Conservation (phyloP, 768 basidiomycete genomes). For the Agrocybe chaxingu region DNA sequence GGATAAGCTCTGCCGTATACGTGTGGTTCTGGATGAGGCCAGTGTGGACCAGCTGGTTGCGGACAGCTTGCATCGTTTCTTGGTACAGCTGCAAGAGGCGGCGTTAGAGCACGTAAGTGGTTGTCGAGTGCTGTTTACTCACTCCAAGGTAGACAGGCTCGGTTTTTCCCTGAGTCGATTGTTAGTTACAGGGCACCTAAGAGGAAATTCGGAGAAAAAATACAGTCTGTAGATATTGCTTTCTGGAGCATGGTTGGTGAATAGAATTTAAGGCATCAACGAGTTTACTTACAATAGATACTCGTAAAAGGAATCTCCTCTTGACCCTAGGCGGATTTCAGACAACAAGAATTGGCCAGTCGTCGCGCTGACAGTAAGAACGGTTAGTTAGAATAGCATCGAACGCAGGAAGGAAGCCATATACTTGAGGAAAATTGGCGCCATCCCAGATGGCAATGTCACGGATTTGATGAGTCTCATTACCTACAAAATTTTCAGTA, state of each 20-base stretch:
- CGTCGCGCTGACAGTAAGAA: slow-evolving; percentile 25
- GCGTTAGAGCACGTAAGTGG: not conserved
- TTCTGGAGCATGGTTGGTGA: slow-evolving; percentile 32
- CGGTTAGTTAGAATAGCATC: not conserved
- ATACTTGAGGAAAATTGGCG: slow-evolving; percentile 83
- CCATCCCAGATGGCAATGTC: slow-evolving; percentile 64
- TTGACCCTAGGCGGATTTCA: slow-evolving; percentile 87
- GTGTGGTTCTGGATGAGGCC: slow-evolving; percentile 56
- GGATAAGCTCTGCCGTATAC: slow-evolving; percentile 82
- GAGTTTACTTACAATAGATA: slow-evolving; percentile 62
- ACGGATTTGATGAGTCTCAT: slow-evolving; percentile 70
- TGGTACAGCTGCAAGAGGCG: slow-evolving; percentile 70
- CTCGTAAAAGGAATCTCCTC: slow-evolving; percentile 94
- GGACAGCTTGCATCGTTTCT: slow-evolving; percentile 78
- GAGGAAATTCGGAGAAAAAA: not conserved
- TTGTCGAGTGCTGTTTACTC: not conserved
- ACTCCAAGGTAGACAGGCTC: slow-evolving; percentile 80
- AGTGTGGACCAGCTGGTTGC: slow-evolving; percentile 64
- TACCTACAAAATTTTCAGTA: slow-evolving; percentile 25
- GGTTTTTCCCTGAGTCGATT: slow-evolving; percentile 52
- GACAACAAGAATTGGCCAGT: slow-evolving; percentile 53
- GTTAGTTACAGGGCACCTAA: not conserved
- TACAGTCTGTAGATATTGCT: slow-evolving; percentile 85
- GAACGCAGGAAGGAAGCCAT: slow-evolving; percentile 1
- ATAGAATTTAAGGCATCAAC: too few relatives aligned